Evolutionary conservation across 768 basidiomycete species (phyloP).

Genomic region (Chiua virens): DNA sequence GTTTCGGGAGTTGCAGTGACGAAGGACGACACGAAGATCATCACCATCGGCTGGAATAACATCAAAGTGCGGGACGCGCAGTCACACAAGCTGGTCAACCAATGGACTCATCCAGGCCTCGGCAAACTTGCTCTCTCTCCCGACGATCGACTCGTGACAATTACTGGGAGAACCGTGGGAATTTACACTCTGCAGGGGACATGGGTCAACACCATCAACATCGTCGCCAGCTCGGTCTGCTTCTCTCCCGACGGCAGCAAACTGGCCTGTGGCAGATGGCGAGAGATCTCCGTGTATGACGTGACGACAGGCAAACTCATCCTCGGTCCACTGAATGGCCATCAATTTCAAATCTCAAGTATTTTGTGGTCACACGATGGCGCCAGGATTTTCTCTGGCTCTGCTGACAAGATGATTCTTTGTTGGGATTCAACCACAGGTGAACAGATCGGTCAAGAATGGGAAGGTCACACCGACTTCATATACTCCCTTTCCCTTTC

Average conservation of each 20-base stretch:
- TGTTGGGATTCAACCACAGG: background rate
- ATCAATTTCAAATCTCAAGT: background rate
- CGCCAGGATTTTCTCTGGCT: conserved; percentile 3
- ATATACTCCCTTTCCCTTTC: background rate
- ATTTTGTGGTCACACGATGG: background rate
- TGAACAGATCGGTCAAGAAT: background rate
- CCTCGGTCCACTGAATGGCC: background rate
- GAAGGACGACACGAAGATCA: background rate
- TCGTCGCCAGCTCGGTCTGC: no score
- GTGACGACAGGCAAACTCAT: no score
- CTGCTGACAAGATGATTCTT: background rate
- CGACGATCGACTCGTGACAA: background rate
- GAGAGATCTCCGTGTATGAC: no score
- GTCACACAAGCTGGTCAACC: background rate
- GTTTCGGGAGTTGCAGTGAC: background rate
- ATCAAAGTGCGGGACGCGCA: conserved; percentile 5
- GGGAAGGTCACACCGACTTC: conserved; percentile 12
- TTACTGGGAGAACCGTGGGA: background rate
- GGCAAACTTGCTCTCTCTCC: background rate
- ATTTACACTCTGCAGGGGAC: background rate
- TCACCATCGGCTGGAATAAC: background rate
- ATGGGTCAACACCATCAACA: no score
- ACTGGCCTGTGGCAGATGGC: no score
- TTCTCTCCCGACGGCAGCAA: no score
- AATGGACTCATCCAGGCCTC: background rate